Evolutionary conservation across 768 basidiomycete genomes (phyloP), one percentile per base, ranked within the genome.

Genomic region (Amanita jacksonii): DNA sequence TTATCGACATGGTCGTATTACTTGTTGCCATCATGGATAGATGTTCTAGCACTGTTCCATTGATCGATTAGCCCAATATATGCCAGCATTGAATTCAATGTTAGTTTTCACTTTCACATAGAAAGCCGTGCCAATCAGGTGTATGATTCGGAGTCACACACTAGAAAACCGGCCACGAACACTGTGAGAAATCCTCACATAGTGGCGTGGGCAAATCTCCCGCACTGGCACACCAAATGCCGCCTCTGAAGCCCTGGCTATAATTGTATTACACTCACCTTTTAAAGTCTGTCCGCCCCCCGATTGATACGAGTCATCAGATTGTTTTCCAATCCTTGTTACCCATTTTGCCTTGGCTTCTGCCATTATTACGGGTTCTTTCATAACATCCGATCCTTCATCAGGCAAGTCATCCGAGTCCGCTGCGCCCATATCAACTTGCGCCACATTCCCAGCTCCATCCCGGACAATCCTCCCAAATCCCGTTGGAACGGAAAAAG

Each of bases 381-480:
- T 23, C 37, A 51, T n/a, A 47, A 28, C 48, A 28, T 51, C 52
- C 22, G 38, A 23, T 5, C 16, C 34, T n/a, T 41, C 39, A 18
- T 34, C 20, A 18, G 28, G 18, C 33, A 22, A 18, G n/a, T 69
- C 27, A n/a, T 31, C 69, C 23, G 72, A 69, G 16, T 73, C 72
- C 32, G 73, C 75, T 45, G 80, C 73, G 12, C 70, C 63, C 43
- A 91, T 54, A 54, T 87, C 79, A 32, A 92, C 67, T 37, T 76
- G 69, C 16, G 90, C 54, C 30, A 93, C 69, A 50, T 81, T 82
- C 22, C 92, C 92, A 2, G 73, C 66, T 28, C 70, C 78, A 59
- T 93, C 91, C 37, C 90, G 73, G 40, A 90, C 60, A 52, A 97
- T 92, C 56, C 78, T 74, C 23, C 90, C 92, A 57, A 76, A 82